phyloP scores from a whole-genome alignment of 2,329 filamentous ascomycete genomes.

The Fusarium sp. region DNA sequence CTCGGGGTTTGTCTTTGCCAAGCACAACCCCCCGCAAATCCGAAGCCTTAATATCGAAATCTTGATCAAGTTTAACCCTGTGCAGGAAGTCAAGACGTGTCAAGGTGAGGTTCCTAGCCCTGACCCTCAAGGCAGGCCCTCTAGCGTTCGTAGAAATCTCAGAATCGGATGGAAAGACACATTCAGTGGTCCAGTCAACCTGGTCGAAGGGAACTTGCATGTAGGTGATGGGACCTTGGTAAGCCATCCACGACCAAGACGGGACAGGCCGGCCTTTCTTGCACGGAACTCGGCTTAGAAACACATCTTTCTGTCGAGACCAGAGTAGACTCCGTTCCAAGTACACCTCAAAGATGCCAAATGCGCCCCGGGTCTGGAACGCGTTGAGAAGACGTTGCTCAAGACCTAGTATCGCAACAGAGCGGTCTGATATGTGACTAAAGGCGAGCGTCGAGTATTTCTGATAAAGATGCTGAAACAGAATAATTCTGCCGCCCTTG shows the following conservation, averaged over 20 bases:
- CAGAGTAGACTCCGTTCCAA: not conserved
- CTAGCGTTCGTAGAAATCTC: not conserved
- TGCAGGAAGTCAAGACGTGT: not conserved
- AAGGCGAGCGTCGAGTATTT: not conserved
- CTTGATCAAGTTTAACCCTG: not conserved
- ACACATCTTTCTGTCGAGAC: not conserved
- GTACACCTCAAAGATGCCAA: not conserved
- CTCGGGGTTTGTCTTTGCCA: not conserved
- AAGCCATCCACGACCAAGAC: not conserved
- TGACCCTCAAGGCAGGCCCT: not conserved
- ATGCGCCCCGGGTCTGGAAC: not conserved
- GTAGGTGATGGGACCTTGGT: not conserved
- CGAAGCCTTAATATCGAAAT: too few species aligned
- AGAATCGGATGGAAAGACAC: not conserved
- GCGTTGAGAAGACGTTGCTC: not conserved
- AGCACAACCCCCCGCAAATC: not conserved
- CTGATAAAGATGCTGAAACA: not conserved
- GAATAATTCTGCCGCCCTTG: not conserved
- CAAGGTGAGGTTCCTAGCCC: not conserved
- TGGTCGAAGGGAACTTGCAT: not conserved
- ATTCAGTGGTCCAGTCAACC: not conserved
- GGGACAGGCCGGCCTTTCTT: not conserved
- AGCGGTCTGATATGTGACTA: not conserved
- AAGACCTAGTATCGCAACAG: not conserved
- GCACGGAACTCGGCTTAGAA: not conserved